These are phyloP conservation scores for Tremella fuciformis DNA, from an alignment of 768 basidiomycete genomes.

Conservation along the genomic window DNA sequence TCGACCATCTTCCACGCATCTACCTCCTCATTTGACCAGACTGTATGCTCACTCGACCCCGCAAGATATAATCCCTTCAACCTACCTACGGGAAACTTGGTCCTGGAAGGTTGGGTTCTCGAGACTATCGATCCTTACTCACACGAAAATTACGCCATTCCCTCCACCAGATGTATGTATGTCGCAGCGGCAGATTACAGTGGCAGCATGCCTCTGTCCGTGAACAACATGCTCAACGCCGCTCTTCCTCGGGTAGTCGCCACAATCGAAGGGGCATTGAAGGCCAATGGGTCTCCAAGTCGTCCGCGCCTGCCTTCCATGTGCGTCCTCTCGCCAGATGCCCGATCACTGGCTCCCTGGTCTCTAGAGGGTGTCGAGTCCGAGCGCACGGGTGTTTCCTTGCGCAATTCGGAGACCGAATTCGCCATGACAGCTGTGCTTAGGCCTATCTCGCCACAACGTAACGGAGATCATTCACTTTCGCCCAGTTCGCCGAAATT, in stretches of 20 bases:
- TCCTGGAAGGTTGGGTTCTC: slow-evolving; percentile 90
- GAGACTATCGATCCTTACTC: slow-evolving; percentile 96
- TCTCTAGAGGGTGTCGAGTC: slow-evolving; percentile 35
- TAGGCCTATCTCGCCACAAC: slow-evolving; percentile 20
- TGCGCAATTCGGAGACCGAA: slow-evolving; percentile 29
- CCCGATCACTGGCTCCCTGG: slow-evolving; percentile 37
- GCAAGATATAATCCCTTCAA: slow-evolving; percentile 71
- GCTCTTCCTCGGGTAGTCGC: slow-evolving; percentile 69
- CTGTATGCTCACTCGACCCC: slow-evolving; percentile 18
- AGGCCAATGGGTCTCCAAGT: slow-evolving; percentile 64
- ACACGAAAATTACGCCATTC: slow-evolving; percentile 88
- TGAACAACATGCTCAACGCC: slow-evolving; percentile 81
- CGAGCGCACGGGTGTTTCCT: slow-evolving; percentile 27
- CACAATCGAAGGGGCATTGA: slow-evolving; percentile 70
- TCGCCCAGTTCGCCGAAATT: slow-evolving; percentile 19
- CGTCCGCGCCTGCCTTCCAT: slow-evolving; percentile 67
- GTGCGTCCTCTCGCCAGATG: slow-evolving; percentile 51
- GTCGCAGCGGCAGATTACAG: slow-evolving; percentile 81
- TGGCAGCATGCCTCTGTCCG: slow-evolving; percentile 75
- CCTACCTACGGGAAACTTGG: slow-evolving; percentile 74
- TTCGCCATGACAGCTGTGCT: slow-evolving; percentile 38
- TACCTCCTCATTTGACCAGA: slow-evolving; percentile 58
- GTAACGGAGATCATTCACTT: slow-evolving; percentile 26
- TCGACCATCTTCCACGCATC: slow-evolving; percentile 76
- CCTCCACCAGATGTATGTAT: slow-evolving; percentile 82